phyloP scores from a whole-genome alignment of 2,329 filamentous ascomycete species.

The Aspergillus persii region DNA sequence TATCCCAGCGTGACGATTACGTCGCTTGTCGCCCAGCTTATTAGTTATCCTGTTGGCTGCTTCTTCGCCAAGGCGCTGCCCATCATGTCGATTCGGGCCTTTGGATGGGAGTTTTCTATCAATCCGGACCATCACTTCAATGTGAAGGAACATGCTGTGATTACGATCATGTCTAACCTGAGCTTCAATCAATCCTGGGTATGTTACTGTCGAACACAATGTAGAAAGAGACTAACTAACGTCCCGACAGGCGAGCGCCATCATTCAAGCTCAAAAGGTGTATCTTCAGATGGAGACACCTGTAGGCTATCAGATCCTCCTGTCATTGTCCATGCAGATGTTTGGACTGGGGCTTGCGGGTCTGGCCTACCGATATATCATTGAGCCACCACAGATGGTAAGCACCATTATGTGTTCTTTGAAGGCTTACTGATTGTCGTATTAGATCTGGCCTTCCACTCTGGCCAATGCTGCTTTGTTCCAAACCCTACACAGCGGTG shows the following conservation, averaged over 20 bases:
- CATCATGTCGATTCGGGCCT: constrained; percentile 26
- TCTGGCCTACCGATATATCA: constrained; percentile 33
- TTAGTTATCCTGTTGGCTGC: constrained; percentile 44
- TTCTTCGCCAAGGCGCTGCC: constrained; percentile 40
- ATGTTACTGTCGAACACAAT: neutral
- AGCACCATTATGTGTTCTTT: neutral
- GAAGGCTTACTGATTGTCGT: neutral
- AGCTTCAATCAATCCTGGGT: constrained; percentile 40
- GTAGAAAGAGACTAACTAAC: neutral
- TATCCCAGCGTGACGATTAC: constrained; percentile 47
- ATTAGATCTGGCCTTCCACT: constrained; percentile 34
- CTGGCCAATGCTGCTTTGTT: constrained; percentile 36
- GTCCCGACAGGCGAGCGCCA: constrained; percentile 39
- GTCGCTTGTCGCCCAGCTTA: constrained; percentile 45
- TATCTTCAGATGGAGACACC: constrained; percentile 39
- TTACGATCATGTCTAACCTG: constrained; percentile 50
- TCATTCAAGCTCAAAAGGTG: constrained; percentile 40
- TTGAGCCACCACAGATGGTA: constrained; percentile 36
- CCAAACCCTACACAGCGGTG: constrained; percentile 33
- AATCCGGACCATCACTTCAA: constrained; percentile 48
- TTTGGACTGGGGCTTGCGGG: constrained; percentile 42
- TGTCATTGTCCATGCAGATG: constrained; percentile 38
- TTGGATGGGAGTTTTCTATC: constrained; percentile 22
- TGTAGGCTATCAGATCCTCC: constrained; percentile 37
- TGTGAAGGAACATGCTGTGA: constrained; percentile 47